These are phyloP conservation scores for Pythium insidiosum DNA, from an alignment of 352 stramenopile genomes.

Conservation along the genomic window DNA sequence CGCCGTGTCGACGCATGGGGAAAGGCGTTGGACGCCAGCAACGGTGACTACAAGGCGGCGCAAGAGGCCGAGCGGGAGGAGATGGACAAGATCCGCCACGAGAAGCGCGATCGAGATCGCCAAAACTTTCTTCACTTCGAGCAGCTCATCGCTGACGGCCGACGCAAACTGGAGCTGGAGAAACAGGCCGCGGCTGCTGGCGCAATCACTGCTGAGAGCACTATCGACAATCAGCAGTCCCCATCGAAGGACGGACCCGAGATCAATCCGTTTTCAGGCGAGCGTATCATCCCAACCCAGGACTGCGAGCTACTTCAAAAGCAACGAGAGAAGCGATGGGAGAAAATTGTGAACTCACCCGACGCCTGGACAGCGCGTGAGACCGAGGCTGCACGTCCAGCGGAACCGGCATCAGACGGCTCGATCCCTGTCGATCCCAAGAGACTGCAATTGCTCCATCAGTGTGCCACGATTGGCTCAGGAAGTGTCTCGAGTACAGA, in stretches of 20 bases:
- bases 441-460: constrained; percentile 51
- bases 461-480: constrained; percentile 60
- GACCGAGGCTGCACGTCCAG: constrained; percentile 3
- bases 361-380: constrained; percentile 7
- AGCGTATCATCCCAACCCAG: constrained; percentile 54
- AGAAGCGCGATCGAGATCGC: constrained; percentile 84
- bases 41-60: constrained; percentile 73
- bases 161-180: constrained; percentile 27
- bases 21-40: constrained; percentile 43
- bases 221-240: constrained; percentile 7
- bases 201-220: constrained; percentile 5
- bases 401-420: constrained; percentile 1
- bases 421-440: constrained; percentile 41
- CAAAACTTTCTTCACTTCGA: constrained; percentile 85
- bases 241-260: constrained; percentile 12
- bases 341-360: constrained; percentile 38
- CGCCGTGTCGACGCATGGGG: constrained; percentile 78
- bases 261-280: constrained; percentile 59
- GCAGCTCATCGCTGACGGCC: constrained; percentile 76
- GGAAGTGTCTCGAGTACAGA: constrained; percentile 23
- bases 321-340: constrained; percentile 60
- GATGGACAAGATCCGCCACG: constrained; percentile 74
- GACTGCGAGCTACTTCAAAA: constrained; percentile 53
- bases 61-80: constrained; percentile 79
- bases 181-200: constrained; percentile 1